Evolutionary conservation across 306 rosid species (phyloP).

Genomic region (Dicorynia guianensis): DNA sequence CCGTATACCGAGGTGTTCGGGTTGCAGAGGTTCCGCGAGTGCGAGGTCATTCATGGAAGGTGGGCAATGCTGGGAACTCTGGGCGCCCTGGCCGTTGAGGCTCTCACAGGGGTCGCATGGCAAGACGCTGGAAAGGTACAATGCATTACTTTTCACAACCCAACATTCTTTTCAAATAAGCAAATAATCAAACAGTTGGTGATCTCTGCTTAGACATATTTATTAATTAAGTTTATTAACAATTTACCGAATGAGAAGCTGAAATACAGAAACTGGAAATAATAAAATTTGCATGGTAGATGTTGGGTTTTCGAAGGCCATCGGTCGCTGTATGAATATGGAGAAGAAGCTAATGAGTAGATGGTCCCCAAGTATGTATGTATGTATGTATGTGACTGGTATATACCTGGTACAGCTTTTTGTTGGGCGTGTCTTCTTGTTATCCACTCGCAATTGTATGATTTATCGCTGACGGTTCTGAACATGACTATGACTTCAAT

Average conservation of each 20-base stretch:
- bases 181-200: constrained; percentile 31
- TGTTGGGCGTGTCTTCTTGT: constrained; percentile 48
- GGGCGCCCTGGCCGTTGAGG: constrained; percentile 83
- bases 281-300: too few species aligned
- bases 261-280: too few species aligned
- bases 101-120: constrained; percentile 80
- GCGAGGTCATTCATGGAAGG: constrained; percentile 81
- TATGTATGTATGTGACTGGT: constrained; percentile 17
- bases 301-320: too few species aligned
- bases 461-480: constrained; percentile 12
- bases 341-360: constrained; percentile 18
- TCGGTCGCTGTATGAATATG: background rate
- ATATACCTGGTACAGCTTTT: constrained; percentile 28
- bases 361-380: constrained; percentile 35
- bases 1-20: constrained; percentile 85
- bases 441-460: constrained; percentile 37
- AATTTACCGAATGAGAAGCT: too few species aligned
- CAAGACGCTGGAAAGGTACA: constrained; percentile 92
- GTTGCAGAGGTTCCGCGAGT: constrained; percentile 80
- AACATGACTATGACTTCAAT: constrained; percentile 37
- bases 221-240: too few species aligned
- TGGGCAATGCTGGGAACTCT: constrained; percentile 90
- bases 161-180: background rate
- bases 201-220: background rate
- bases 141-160: background rate